phyloP scores from a whole-genome alignment of 768 basidiomycete species.

The Tephrocybe sp. region DNA sequence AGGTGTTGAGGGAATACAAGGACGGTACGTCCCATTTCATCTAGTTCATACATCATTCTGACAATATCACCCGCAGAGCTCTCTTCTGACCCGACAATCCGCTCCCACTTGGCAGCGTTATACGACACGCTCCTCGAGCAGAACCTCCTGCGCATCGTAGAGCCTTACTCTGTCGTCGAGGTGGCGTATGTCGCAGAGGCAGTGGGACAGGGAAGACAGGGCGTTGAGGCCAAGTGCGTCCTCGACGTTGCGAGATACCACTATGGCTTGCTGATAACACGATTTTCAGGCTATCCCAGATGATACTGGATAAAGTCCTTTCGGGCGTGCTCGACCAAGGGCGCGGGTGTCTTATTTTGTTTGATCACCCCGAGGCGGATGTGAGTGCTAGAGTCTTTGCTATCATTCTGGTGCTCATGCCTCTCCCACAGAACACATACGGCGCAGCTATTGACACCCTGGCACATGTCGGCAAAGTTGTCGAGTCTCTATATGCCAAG shows the following conservation, averaged over 20 bases:
- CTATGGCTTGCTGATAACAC: neutral
- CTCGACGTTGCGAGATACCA: neutral
- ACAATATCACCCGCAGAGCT: slow-evolving; percentile 56
- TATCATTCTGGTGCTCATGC: neutral
- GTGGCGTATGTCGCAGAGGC: slow-evolving; percentile 83
- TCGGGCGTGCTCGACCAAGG: slow-evolving; percentile 97
- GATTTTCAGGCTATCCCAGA: slow-evolving; percentile 77
- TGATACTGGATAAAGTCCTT: slow-evolving; percentile 96
- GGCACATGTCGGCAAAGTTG: slow-evolving; percentile 90
- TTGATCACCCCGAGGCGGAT: slow-evolving; percentile 81
- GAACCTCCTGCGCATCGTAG: slow-evolving; percentile 91
- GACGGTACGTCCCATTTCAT: slow-evolving; percentile 45
- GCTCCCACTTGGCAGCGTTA: slow-evolving; percentile 88
- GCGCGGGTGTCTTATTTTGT: slow-evolving; percentile 87
- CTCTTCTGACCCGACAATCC: slow-evolving; percentile 92
- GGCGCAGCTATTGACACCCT: slow-evolving; percentile 87
- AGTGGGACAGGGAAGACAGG: slow-evolving; percentile 85
- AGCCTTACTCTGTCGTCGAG: slow-evolving; percentile 93
- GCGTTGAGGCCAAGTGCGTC: slow-evolving; percentile 83
- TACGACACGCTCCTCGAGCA: slow-evolving; percentile 97
- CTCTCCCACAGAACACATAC: slow-evolving; percentile 68
- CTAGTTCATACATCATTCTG: neutral
- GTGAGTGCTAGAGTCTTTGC: slow-evolving; percentile 48
- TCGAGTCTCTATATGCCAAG: slow-evolving; percentile 91
- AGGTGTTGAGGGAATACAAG: slow-evolving; percentile 81